Evolutionary conservation across 1,284 basidiomycete species (phyloP).

Genomic region (Bothia castanella): DNA sequence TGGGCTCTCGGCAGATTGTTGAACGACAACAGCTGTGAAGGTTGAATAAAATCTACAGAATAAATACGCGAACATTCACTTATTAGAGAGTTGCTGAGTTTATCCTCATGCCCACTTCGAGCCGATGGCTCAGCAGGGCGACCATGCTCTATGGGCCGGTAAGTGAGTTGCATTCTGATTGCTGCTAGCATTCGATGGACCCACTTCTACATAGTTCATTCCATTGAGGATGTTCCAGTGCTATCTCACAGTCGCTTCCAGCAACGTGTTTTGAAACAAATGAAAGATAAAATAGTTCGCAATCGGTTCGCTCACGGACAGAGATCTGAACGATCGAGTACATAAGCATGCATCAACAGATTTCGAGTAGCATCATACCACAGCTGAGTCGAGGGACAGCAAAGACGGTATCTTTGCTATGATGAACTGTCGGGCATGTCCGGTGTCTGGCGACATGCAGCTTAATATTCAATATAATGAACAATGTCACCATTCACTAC

Average conservation of each 20-base stretch:
- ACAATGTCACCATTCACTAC: constrained; percentile 7
- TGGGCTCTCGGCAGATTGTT: constrained; percentile 28
- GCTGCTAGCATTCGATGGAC: constrained; percentile 26
- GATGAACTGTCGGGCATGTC: constrained; percentile 58
- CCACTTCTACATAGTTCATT: constrained; percentile 57
- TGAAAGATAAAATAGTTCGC: constrained; percentile 82
- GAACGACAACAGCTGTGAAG: constrained; percentile 38
- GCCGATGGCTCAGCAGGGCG: constrained; percentile 42
- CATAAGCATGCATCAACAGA: constrained; percentile 17
- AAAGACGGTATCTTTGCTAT: constrained; percentile 73
- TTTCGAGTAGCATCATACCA: constrained; percentile 40
- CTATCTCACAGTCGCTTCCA: constrained; percentile 43
- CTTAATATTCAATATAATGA: constrained; percentile 1
- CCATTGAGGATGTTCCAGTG: constrained; percentile 60
- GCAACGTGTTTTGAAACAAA: constrained; percentile 47
- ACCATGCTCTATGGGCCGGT: constrained; percentile 53
- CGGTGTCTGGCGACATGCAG: constrained; percentile 35
- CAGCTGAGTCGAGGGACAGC: constrained; percentile 61
- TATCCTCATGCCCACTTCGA: constrained; percentile 41
- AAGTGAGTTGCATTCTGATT: constrained; percentile 3
- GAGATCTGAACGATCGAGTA: constrained; percentile 50
- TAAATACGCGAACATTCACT: constrained; percentile 40
- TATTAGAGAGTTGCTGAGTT: constrained; percentile 59
- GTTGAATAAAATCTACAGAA: constrained; percentile 8
- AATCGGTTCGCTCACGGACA: constrained; percentile 72